Conservation (phyloP, 2,329 filamentous ascomycete species). For the Monilinia fructicola region DNA sequence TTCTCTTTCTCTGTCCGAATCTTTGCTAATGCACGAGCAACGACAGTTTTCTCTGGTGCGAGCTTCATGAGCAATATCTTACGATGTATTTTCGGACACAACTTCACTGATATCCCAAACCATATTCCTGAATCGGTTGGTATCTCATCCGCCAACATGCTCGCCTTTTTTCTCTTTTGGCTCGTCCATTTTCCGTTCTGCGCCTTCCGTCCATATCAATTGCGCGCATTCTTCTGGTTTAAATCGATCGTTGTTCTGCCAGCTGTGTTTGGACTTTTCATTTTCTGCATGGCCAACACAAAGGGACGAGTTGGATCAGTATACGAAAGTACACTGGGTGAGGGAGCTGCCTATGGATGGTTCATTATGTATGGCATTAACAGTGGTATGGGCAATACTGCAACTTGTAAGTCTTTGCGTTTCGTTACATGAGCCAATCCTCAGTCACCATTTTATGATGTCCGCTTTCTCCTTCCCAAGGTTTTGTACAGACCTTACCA, state of each 20-base stretch:
- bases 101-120: slow-evolving; percentile 42
- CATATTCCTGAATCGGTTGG: slow-evolving; percentile 43
- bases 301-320: slow-evolving; percentile 38
- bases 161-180: slow-evolving; percentile 57
- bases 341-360: slow-evolving; percentile 36
- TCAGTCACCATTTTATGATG: too few relatives aligned
- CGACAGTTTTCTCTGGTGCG: slow-evolving; percentile 48
- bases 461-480: neutral
- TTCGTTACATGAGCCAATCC: neutral
- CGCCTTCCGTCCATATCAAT: slow-evolving; percentile 47
- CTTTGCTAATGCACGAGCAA: neutral
- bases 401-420: slow-evolving; percentile 32
- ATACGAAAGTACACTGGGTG: slow-evolving; percentile 31
- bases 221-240: slow-evolving; percentile 46
- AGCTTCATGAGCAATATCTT: slow-evolving; percentile 49
- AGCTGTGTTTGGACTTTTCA: slow-evolving; percentile 43
- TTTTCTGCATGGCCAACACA: slow-evolving; percentile 45
- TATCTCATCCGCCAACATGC: slow-evolving; percentile 44
- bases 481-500: neutral
- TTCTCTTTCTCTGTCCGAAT: neutral
- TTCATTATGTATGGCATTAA: slow-evolving; percentile 46
- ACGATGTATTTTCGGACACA: slow-evolving; percentile 44
- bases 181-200: slow-evolving; percentile 51
- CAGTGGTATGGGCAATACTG: slow-evolving; percentile 43
- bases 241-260: slow-evolving; percentile 40